Base-by-base conservation (phyloP, 805 yeast species). In the Monosporozyma yasuniensis region DNA sequence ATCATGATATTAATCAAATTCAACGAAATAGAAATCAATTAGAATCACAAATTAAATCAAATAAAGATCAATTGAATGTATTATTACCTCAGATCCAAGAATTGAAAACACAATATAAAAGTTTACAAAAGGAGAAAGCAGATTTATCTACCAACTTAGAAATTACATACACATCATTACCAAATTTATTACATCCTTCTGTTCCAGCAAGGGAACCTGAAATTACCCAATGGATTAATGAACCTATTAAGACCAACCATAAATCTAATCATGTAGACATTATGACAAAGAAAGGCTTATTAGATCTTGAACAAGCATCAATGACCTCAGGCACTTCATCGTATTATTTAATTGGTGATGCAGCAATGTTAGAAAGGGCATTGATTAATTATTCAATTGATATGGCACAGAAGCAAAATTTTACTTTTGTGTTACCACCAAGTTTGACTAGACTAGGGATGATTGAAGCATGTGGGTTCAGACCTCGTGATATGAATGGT, bases 311-410 rank as follows among this genome's bases (percentile, higher is more conserved):
- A 16, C 71, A 78, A 0, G 97, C 96, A 0, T 72, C 97, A 0
- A 72, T 76, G 30, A 78, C 87, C 1, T 77, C 93, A 6, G 96
- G 96, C 0, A 67, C 73, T 0, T 87, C 96, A 2, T 89, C 95
- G 84, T 90, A 89, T 63, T 93, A 87, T 59, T 68, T 93, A 5
- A 52, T 83, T 1, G 87, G 87, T 18, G 95, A 84, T 54, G 96
- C 93, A 18, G 97, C 96, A 0, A 69, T 82, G 34, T 67, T 93
- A 46, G 99, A 93, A 61, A 95, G 85, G 61, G 99, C 99, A 0
- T 71, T 93, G 42, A 78, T 89, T 1, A 91, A 87, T 56, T 89
- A 82, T 63, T 84, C 95, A 0, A 64, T 91, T 47, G 70, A 76
- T 32, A 66, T 72, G 49, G 96, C 96, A 3, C 70, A 87, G 43